Percentiles rank a stretch among this genome's conserved stretches.
Evolutionary conservation across 192 early-diverging fungal species (phyloP).

Genomic region (Powellomyces hirtus): DNA sequence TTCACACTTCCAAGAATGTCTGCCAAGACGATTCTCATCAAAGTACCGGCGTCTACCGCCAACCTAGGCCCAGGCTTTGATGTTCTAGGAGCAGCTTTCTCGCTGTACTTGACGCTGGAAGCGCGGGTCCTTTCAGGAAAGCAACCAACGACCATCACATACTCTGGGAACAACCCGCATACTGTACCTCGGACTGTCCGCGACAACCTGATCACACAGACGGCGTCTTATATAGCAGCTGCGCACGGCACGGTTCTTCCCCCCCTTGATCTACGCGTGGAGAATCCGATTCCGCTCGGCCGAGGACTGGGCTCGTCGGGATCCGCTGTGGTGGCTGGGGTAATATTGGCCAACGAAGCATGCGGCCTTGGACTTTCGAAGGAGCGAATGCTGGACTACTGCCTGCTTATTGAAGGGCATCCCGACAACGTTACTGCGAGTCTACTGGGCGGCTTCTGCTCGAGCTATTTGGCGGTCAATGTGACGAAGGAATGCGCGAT

Average conservation of each 20-base stretch:
- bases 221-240: slow-evolving; percentile 83
- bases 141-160: slow-evolving; percentile 29
- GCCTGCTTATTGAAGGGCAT: slow-evolving; percentile 90
- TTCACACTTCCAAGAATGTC: no score
- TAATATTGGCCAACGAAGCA: slow-evolving; percentile 74
- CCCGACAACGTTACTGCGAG: slow-evolving; percentile 97
- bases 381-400: slow-evolving; percentile 88
- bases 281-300: slow-evolving; percentile 93
- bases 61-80: slow-evolving; percentile 99
- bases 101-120: slow-evolving; percentile 75
- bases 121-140: slow-evolving; percentile 19
- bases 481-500: slow-evolving; percentile 4
- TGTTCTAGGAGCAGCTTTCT: slow-evolving; percentile 86
- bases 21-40: slow-evolving; percentile 49
- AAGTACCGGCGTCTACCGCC: slow-evolving; percentile 92
- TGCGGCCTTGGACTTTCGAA: slow-evolving; percentile 65
- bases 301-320: slow-evolving; percentile 97
- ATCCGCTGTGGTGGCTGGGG: slow-evolving; percentile 92
- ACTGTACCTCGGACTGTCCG: slow-evolving; percentile 77
- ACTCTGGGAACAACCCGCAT: slow-evolving; percentile 63
- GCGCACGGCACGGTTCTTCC: slow-evolving; percentile 67
- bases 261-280: slow-evolving; percentile 66
- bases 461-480: slow-evolving; percentile 63
- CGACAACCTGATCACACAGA: slow-evolving; percentile 89
- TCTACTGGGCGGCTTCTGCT: slow-evolving; percentile 91